Base-by-base conservation (phyloP, 495 filamentous ascomycete species). In the Aspergillus biplanus region DNA sequence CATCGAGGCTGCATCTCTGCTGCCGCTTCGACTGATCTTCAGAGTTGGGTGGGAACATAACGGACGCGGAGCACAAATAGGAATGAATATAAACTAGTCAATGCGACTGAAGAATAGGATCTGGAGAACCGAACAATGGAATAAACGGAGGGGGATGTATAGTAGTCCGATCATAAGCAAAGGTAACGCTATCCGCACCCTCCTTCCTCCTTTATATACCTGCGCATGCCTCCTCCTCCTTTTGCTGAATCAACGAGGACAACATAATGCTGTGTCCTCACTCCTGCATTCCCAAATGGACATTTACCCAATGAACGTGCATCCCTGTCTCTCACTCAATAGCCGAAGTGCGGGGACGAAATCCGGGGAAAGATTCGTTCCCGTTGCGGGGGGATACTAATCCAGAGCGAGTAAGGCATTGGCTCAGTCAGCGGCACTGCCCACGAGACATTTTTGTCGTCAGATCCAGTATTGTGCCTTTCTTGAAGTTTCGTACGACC, bases 301-400 rank as follows among this genome's bases (percentile, higher is more conserved):
- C 39, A 44, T 13, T 7, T 13, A 11, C 37, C 58, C 58, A 61
- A 61, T 61, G 49, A 54, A 39, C 49, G 33, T 33, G 47, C 34
- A 33, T 7, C 58, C 37, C 58, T 16, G 18, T 27, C 47, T 31
- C 7, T 39, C 39, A 15, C 11, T 61, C 58, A 54, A 61, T 54
- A 61, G 49, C 56, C 56, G 56, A 58, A 46, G 49, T 61, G 49
- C 49, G 58, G 58, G 53, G 58, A 53, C 52, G 39, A 61, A 47
- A 54, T 46, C 58, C 49, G 35, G 58, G 58, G 49, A 47, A 47
- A 42, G 34, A 42, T 52, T 39, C 47, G 32, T 47, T 59, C 37
- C 56, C 56, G 21, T 58, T 39, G 37, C 37, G 37, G 37, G 6
- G 35, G 37, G 13, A 13, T 44, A 11, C 8, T 44, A 7, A 44